These are phyloP conservation scores for Salix dunnii DNA, from an alignment of 345 rosid species.

Conservation along the genomic window DNA sequence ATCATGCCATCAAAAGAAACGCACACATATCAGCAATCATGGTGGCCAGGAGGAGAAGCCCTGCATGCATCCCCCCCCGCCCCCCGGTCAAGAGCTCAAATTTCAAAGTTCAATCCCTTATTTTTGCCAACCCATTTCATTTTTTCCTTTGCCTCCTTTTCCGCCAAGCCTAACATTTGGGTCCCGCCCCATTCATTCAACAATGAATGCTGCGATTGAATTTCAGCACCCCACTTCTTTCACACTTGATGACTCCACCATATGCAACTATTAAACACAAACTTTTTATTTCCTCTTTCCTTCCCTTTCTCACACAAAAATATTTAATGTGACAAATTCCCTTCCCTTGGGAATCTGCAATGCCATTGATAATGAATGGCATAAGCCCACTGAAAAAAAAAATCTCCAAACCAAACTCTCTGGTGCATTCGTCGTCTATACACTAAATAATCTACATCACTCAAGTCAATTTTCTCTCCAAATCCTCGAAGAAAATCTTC, in stretches of 20 bases:
- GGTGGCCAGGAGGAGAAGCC: conserved; percentile 6
- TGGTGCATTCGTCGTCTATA: conserved; percentile 12
- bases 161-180: conserved; percentile 12
- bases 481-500: conserved; percentile 37
- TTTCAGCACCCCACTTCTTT: conserved; percentile 32
- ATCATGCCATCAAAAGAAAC: background rate
- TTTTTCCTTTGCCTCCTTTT: background rate
- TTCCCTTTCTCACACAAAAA: conserved; percentile 30
- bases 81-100: background rate
- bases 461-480: conserved; percentile 36
- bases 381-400: conserved; percentile 46
- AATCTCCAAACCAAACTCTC: conserved; percentile 40
- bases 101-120: conserved; percentile 13
- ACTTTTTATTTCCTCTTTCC: conserved; percentile 14
- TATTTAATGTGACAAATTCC: conserved; percentile 24
- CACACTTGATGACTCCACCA: conserved; percentile 27
- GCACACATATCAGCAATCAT: background rate
- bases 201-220: conserved; percentile 46
- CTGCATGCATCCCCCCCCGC: background rate
- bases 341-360: conserved; percentile 95
- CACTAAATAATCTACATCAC: conserved; percentile 35
- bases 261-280: conserved; percentile 8
- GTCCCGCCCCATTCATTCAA: conserved; percentile 39
- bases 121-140: conserved; percentile 11
- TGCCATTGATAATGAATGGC: conserved; percentile 41